Percentiles rank a stretch among this genome's conserved stretches.
Conservation (phyloP, 2,329 filamentous ascomycete species). For the Fusarium concolor region DNA sequence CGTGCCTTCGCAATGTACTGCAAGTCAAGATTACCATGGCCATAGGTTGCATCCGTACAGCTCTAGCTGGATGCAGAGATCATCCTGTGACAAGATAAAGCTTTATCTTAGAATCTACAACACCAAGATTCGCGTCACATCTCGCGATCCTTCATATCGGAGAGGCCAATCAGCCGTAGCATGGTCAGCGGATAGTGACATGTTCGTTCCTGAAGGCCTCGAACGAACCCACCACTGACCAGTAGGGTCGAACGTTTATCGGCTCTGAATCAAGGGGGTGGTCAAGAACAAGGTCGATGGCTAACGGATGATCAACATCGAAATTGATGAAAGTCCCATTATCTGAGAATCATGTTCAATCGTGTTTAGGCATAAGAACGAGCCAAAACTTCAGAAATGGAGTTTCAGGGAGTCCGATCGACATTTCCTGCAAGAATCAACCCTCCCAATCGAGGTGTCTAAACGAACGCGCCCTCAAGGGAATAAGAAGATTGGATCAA, state of each 20-base stretch:
- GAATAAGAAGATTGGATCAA: slow-evolving; percentile 4
- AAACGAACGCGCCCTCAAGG: not conserved
- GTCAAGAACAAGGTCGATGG: slow-evolving; percentile 1
- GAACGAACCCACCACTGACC: not conserved
- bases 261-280: not conserved
- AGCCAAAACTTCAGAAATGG: slow-evolving; percentile 1
- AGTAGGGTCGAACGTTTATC: not conserved
- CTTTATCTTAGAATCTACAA: slow-evolving; percentile 12
- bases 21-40: not conserved
- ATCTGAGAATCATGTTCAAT: not conserved
- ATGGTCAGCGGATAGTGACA: not conserved
- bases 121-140: slow-evolving; percentile 10
- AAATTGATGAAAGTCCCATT: slow-evolving; percentile 19
- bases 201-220: not conserved
- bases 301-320: slow-evolving; percentile 27
- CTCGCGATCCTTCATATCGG: not conserved
- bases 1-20: not conserved
- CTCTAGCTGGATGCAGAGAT: not conserved
- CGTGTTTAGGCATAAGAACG: not conserved
- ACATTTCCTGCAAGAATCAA: slow-evolving; percentile 14
- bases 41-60: not conserved
- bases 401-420: slow-evolving; percentile 25
- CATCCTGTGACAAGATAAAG: not conserved
- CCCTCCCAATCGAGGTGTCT: slow-evolving; percentile 2
- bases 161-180: not conserved